Percentiles rank a stretch among this genome's conserved stretches.
Evolutionary conservation across 139 green algal genomes (phyloP).

Genomic region (Edaphochlamys debaryana): DNA sequence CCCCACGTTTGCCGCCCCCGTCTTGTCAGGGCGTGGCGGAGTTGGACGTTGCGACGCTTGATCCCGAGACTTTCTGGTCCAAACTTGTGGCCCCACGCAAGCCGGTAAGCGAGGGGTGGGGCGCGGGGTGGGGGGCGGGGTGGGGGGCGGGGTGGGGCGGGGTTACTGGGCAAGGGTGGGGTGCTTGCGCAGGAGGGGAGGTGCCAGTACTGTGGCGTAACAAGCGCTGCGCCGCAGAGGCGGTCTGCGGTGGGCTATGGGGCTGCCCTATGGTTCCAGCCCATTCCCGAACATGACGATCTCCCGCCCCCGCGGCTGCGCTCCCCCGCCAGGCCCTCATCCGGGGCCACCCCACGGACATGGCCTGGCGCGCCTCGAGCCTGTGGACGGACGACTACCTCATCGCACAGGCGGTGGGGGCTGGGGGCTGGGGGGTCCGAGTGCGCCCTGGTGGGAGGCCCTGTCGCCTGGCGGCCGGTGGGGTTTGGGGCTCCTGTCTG

Average conservation of each 20-base stretch:
- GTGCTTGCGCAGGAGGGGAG: neutral
- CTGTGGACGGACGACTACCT: slow-evolving; percentile 56
- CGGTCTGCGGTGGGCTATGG: too few relatives aligned
- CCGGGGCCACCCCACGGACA: slow-evolving; percentile 48
- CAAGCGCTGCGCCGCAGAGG: too few relatives aligned
- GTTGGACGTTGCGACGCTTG: neutral
- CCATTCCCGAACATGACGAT: neutral
- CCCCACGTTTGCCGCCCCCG: too few relatives aligned
- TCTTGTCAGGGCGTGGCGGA: neutral
- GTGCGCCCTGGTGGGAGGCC: neutral
- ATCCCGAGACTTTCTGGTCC: slow-evolving; percentile 16
- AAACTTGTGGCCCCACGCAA: neutral
- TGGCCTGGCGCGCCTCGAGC: slow-evolving; percentile 41
- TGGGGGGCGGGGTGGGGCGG: too few relatives aligned
- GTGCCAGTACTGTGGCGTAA: too few relatives aligned
- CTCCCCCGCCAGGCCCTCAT: slow-evolving; percentile 36
- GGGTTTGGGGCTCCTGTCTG: neutral
- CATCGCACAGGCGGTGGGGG: slow-evolving; percentile 13
- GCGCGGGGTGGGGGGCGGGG: too few relatives aligned
- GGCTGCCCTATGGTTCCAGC: too few relatives aligned
- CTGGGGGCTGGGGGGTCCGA: neutral
- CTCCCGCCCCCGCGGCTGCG: neutral
- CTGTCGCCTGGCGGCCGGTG: too few relatives aligned
- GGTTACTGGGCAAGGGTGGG: neutral
- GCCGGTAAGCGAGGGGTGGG: neutral